Percentiles rank a stretch among this genome's conserved stretches.
Evolutionary conservation across 164 flowering plant species (phyloP).

Genomic region (Nelumbo lutea): DNA sequence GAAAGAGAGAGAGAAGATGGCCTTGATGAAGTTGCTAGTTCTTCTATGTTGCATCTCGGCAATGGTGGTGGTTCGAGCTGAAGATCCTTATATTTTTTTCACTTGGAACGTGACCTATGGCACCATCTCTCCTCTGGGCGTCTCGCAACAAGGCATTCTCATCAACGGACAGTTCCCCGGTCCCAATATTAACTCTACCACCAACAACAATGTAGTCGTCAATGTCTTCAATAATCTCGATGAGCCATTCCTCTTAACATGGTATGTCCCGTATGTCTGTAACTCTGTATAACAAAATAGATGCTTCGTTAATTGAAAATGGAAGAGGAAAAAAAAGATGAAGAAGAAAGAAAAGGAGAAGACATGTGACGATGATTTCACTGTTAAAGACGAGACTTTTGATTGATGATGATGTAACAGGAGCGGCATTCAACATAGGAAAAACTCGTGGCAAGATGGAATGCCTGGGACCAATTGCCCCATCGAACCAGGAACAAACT

Average conservation of each 20-base stretch:
- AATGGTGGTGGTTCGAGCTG: conserved; percentile 16
- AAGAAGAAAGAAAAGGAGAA: no score
- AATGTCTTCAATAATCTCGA: conserved; percentile 53
- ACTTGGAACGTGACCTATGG: conserved; percentile 43
- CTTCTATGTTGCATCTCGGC: conserved; percentile 8
- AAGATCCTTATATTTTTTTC: conserved; percentile 38
- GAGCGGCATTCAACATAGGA: conserved; percentile 49
- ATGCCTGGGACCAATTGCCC: conserved; percentile 41
- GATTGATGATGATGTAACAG: conserved; percentile 8
- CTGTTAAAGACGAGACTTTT: not conserved
- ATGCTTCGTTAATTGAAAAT: not conserved
- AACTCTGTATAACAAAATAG: not conserved
- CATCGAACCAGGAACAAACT: conserved; percentile 41
- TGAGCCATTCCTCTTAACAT: conserved; percentile 48
- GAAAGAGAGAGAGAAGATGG: conserved; percentile 1
- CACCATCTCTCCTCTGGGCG: conserved; percentile 37
- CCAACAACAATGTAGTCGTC: conserved; percentile 54
- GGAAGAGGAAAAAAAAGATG: no score
- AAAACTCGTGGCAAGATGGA: conserved; percentile 59
- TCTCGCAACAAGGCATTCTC: conserved; percentile 41
- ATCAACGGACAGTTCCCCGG: conserved; percentile 60
- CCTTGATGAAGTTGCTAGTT: conserved; percentile 4
- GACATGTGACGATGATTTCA: no score
- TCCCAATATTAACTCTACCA: conserved; percentile 51
- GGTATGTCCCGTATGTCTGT: conserved; percentile 21